A percentile compares a stretch with the other conserved stretches of the same genome.
Conservation (phyloP, 2,329 filamentous ascomycete genomes). For the Xylariaceae sp. region DNA sequence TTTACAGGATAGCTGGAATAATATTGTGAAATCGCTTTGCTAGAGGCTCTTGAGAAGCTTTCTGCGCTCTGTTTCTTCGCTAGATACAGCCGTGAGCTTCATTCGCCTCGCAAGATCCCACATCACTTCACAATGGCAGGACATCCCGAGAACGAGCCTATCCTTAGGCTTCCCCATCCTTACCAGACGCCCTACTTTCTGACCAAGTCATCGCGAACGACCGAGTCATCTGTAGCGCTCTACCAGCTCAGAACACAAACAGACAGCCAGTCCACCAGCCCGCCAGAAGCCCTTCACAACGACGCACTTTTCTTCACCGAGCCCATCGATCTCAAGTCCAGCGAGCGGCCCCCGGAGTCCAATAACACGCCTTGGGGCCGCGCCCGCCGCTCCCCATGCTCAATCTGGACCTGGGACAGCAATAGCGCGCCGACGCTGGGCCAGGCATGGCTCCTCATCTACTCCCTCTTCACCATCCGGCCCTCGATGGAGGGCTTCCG, state of each 20-base stretch:
- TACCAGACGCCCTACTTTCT: constrained; percentile 43
- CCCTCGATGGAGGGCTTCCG: constrained; percentile 45
- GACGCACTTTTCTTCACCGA: constrained; percentile 40
- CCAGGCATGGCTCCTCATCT: constrained; percentile 50
- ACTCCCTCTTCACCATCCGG: constrained; percentile 48
- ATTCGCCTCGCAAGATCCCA: not conserved
- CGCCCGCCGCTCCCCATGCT: constrained; percentile 48
- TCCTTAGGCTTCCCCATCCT: constrained; percentile 46
- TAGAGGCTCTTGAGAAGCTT: not conserved
- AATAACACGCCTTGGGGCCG: constrained; percentile 55
- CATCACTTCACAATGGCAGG: constrained; percentile 17
- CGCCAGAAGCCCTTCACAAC: constrained; percentile 30
- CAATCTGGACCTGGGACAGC: constrained; percentile 40
- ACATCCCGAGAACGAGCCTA: constrained; percentile 28
- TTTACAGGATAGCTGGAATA: not conserved
- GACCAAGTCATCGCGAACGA: constrained; percentile 26
- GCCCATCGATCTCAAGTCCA: constrained; percentile 43
- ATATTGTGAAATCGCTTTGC: not conserved
- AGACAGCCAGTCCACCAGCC: constrained; percentile 22
- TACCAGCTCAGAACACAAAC: constrained; percentile 33
- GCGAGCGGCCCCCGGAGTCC: constrained; percentile 43
- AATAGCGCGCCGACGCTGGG: constrained; percentile 33
- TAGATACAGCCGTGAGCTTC: constrained; percentile 1
- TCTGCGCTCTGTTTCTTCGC: no score
- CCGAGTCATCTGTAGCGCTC: constrained; percentile 23